Evolutionary conservation across 768 basidiomycete species (phyloP).

Genomic region (Lentinula raphanica): DNA sequence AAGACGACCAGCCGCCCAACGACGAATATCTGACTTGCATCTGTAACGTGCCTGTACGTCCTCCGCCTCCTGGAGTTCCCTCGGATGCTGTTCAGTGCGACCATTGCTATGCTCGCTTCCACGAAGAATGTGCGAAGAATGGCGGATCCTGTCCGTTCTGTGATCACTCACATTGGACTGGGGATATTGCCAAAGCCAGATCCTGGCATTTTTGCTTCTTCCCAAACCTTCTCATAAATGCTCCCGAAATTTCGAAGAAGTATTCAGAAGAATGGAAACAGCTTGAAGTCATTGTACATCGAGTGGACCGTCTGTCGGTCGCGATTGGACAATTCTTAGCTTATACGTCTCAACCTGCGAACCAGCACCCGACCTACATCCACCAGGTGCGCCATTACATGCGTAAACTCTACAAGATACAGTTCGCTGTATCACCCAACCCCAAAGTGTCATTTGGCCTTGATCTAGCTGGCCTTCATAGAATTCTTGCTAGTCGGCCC

Average conservation of each 20-base stretch:
- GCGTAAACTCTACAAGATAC: conserved; percentile 85
- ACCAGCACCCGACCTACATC: conserved; percentile 73
- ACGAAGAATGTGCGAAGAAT: conserved; percentile 77
- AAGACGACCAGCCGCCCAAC: conserved; percentile 72
- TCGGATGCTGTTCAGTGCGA: conserved; percentile 90
- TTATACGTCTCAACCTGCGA: conserved; percentile 60
- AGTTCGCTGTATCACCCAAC: conserved; percentile 81
- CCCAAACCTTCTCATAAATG: conserved; percentile 60
- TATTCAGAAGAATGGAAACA: conserved; percentile 81
- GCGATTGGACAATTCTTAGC: conserved; percentile 78
- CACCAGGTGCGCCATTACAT: conserved; percentile 85
- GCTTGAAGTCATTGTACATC: conserved; percentile 73
- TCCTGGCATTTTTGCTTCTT: conserved; percentile 82
- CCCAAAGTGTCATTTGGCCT: conserved; percentile 79
- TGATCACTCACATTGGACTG: conserved; percentile 89
- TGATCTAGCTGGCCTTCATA: conserved; percentile 77
- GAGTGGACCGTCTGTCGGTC: conserved; percentile 68
- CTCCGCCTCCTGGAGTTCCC: conserved; percentile 65
- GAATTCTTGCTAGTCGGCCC: conserved; percentile 69
- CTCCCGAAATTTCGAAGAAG: conserved; percentile 74
- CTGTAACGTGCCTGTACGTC: conserved; percentile 69
- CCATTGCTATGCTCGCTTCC: conserved; percentile 83
- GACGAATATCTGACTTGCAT: conserved; percentile 87
- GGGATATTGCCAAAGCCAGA: conserved; percentile 74
- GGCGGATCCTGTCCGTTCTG: conserved; percentile 93